Evolutionary conservation across 2,329 filamentous ascomycete species (phyloP), one percentile per base, ranked within the genome.

Genomic region (Daldinia eschscholtzii): DNA sequence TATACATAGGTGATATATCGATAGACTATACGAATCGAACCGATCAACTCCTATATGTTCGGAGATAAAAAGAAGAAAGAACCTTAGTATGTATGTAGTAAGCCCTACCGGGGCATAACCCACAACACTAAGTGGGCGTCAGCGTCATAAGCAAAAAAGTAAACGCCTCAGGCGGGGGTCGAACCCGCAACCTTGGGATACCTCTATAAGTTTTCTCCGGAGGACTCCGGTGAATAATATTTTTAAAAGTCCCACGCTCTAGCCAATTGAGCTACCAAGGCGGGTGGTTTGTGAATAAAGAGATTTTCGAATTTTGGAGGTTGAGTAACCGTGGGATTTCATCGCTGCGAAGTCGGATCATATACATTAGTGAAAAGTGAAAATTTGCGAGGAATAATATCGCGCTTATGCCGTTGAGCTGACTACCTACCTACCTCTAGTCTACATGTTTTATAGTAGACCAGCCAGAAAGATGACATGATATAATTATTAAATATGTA

Each of bases 161-260:
- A 33, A 33, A 52, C 74, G 74, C 74, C 75, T 73, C 72, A 74
- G 71, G 75, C 70, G 75, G 75, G 75, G 73, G 70, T 76, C 75
- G 75, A 76, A 76, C 75, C 75, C 74, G 69, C 75, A 76, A 72
- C 75, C 75, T 76, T 76, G 70, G 75, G 75, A 76, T 76, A 18
- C 46, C 26, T 52, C 46, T 48, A 28, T 15, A 6, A 20, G 20
- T 6, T 26, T 13, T 23, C 10, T n/a, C 44, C 44, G 44, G 44
- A 48, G 13, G 20, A 48, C 4, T 28, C 44, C 44, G 44, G 42
- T 26, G 15, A 15, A 15, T 4, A 15, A 6, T 46, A 26, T 15
- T 33, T n/a, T 6, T 52, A 52, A 52, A 52, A 52, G 46, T 52
- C 46, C 46, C 46, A 52, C 46, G 46, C 46, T 52, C 46, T 52